Evolutionary conservation across 2,329 filamentous ascomycete species (phyloP), one percentile per base, ranked within the genome.

Genomic region (Aspergillus sp.): DNA sequence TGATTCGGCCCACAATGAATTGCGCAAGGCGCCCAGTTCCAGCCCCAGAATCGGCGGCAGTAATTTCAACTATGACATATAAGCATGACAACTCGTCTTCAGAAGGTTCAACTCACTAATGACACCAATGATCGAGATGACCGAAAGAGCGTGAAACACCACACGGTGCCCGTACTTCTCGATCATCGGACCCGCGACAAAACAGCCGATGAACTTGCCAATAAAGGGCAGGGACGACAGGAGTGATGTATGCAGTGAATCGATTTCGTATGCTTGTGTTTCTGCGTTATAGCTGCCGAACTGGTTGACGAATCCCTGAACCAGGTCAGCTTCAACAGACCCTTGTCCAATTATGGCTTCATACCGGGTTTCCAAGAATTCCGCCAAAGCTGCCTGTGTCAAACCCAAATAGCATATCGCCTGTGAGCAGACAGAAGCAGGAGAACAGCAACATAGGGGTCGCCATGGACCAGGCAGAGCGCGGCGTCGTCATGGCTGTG

Each of bases 371-470:
- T n/a, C 33, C 47, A 17, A 50, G 33, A 6, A 50, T 50, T 6
- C 47, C 47, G 25, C 47, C 47, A 40, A 50, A 50, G 6, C 33
- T 50, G 1, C 47, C 33, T 1, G 47, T 50, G 33, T 50, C 47
- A 25, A 39, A 50, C 14, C 47, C 47, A 50, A 50, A 50, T 3
- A 50, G 35, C 47, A 50, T 50, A 21, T 40, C 47, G 1, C 47
- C 47, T 1, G 35, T 40, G 15, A 50, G 47, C 2, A 50, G 47
- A 40, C 47, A 50, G 47, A 50, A 50, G 8, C 47, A 50, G 11
- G 47, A 50, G 35, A 50, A 50, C 8, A 50, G 47, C 7, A 50
- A 21, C 47, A 50, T 50, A 7, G 47, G 47, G 47, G 47, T 50
- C 47, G 27, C 47, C 35, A 50, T 39, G 35, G 47, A 50, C 47